A percentile compares a stretch with the other conserved stretches of the same genome.
Conservation (phyloP, 495 filamentous ascomycete species). For the Neurospora sp. region DNA sequence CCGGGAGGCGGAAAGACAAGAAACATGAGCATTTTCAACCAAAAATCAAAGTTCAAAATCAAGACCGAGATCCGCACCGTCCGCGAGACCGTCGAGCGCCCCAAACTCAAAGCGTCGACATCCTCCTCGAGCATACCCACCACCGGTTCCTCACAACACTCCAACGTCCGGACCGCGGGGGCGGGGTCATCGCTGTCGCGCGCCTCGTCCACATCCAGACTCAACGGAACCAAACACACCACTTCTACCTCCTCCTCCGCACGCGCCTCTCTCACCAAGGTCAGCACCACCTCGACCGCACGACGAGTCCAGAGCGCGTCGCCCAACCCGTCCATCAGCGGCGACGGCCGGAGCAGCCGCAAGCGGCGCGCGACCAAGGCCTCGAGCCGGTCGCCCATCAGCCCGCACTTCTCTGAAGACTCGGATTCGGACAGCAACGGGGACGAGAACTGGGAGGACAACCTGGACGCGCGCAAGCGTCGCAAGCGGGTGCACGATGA, state of each 20-base stretch:
- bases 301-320: conserved; percentile 6
- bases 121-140: background rate
- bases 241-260: conserved; percentile 1
- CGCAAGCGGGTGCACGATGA: conserved; percentile 14
- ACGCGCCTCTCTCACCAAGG: conserved; percentile 4
- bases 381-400: conserved; percentile 15
- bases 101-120: conserved; percentile 6
- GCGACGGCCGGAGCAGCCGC: conserved; percentile 13
- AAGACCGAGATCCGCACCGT: conserved; percentile 22
- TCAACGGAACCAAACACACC: background rate
- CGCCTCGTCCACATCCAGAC: background rate
- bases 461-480: conserved; percentile 24
- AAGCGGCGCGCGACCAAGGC: conserved; percentile 11
- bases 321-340: conserved; percentile 1
- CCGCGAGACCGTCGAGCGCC: conserved; percentile 15
- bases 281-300: background rate
- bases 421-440: conserved; percentile 20
- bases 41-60: conserved; percentile 28
- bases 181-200: background rate
- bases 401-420: conserved; percentile 21
- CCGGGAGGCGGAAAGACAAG: background rate
- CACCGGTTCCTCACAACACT: background rate
- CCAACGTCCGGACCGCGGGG: background rate
- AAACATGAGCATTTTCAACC: conserved; percentile 26
- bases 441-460: conserved; percentile 25